Conservation (phyloP, 345 rosid species). For the Aurinia saxatilis region DNA sequence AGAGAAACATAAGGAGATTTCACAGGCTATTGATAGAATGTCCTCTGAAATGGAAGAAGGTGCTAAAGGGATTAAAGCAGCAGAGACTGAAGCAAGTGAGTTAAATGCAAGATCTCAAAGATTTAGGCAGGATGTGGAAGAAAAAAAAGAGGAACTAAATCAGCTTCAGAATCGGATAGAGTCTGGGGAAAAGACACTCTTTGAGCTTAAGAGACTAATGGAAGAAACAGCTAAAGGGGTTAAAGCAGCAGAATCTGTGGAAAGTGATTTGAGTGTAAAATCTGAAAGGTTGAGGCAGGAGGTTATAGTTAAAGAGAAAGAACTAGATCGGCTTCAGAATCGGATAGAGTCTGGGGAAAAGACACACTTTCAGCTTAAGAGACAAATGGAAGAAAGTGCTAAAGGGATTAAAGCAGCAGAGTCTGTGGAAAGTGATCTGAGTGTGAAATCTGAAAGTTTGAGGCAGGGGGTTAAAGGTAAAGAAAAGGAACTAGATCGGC, state of each 20-base stretch:
- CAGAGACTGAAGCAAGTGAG: background rate
- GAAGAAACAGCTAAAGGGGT: background rate
- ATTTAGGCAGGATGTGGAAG: constrained; percentile 5
- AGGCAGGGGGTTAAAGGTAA: constrained; percentile 9
- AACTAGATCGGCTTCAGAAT: background rate
- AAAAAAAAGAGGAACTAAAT: background rate
- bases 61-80: background rate
- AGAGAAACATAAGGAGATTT: background rate
- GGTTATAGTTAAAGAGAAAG: background rate
- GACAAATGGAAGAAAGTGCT: background rate
- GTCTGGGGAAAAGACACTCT: background rate
- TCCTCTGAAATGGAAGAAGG: background rate
- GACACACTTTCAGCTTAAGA: background rate
- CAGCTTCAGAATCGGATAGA: constrained; percentile 5
- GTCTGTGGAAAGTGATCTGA: background rate
- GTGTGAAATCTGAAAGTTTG: background rate
- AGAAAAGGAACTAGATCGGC: constrained; percentile 1
- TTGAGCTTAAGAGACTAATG: background rate
- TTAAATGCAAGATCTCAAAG: background rate
- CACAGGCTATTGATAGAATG: constrained; percentile 9
- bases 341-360: constrained; percentile 1
- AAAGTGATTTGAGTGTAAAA: background rate
- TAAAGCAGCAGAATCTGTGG: background rate
- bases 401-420: background rate
- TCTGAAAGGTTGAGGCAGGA: constrained; percentile 6